phyloP scores from a whole-genome alignment of 2,329 filamentous ascomycete genomes.

The Aspergillus eucalypticola region DNA sequence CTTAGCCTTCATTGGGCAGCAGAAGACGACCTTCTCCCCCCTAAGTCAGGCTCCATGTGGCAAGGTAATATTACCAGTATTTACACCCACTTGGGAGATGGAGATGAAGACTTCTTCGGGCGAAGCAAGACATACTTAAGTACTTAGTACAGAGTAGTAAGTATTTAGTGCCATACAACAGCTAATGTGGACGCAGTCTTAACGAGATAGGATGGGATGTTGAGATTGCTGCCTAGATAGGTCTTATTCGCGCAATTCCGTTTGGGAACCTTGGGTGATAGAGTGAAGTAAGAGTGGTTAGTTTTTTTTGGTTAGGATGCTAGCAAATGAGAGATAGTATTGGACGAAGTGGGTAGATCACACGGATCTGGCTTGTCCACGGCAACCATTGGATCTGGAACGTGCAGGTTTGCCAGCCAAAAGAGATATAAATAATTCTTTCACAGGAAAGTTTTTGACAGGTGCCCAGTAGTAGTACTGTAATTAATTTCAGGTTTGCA shows the following conservation, averaged over 20 bases:
- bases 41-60: background rate
- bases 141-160: no score
- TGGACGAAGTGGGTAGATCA: background rate
- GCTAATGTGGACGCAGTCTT: no score
- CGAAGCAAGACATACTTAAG: no score
- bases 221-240: background rate
- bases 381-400: slow-evolving; percentile 1
- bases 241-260: background rate
- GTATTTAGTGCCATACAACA: background rate
- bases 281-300: background rate
- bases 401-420: background rate
- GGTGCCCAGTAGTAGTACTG: background rate
- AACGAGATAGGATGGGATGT: background rate
- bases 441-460: background rate
- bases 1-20: background rate
- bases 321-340: background rate
- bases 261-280: background rate
- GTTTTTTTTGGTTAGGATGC: no score
- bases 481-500: background rate
- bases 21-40: background rate
- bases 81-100: background rate
- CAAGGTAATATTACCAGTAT: background rate
- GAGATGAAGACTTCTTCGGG: background rate
- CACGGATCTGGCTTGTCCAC: background rate
- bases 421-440: background rate